Conservation (phyloP, 2,329 filamentous ascomycete species). For the Harringtonia lauricola region DNA sequence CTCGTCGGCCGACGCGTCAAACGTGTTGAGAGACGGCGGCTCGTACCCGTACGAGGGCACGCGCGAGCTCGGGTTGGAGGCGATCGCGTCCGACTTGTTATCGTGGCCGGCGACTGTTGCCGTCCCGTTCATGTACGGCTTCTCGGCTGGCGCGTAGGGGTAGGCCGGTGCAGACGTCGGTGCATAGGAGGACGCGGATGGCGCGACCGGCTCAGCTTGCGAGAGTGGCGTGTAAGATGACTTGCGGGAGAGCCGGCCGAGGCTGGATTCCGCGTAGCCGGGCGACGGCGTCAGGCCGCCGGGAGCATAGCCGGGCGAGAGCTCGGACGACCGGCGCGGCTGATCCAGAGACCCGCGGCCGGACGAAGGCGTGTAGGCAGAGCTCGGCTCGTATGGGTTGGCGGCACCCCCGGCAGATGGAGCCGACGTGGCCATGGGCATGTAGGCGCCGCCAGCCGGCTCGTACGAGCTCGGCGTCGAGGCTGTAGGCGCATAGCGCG, state of each 20-base stretch:
- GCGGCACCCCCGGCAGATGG: neutral
- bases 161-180: constrained; percentile 5
- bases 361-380: constrained; percentile 1
- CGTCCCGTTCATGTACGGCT: neutral
- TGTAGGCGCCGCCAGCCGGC: constrained; percentile 16
- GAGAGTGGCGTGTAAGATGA: constrained; percentile 15
- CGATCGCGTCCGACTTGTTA: neutral
- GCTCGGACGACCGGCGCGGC: constrained; percentile 27
- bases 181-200: neutral
- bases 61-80: constrained; percentile 24
- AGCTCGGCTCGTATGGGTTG: constrained; percentile 15
- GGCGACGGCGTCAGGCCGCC: constrained; percentile 17
- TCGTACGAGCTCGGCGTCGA: constrained; percentile 16
- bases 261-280: constrained; percentile 17
- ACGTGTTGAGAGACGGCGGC: constrained; percentile 28
- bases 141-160: constrained; percentile 9
- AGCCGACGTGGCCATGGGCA: constrained; percentile 8
- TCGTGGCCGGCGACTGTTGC: neutral
- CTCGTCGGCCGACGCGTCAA: constrained; percentile 12
- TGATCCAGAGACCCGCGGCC: constrained; percentile 6
- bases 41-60: constrained; percentile 40
- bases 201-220: constrained; percentile 6
- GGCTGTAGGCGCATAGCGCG: constrained; percentile 37
- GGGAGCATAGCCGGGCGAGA: constrained; percentile 21
- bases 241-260: constrained; percentile 13